Evolutionary conservation across 257 asterid genomes (phyloP), one percentile per base, ranked within the genome.

Genomic region (Solanum pimpinellifolium): DNA sequence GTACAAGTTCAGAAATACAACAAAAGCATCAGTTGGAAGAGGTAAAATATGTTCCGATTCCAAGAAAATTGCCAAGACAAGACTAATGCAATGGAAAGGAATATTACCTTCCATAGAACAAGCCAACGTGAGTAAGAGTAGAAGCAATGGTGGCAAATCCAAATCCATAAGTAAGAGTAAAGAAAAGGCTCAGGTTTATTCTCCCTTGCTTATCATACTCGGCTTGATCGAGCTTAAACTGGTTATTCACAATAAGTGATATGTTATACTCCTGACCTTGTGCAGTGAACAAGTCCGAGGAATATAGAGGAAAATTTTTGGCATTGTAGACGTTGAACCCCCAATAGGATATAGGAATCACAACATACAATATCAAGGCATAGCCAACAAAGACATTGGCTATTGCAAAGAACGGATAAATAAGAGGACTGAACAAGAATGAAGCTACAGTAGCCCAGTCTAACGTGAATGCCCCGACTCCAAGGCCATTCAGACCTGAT

Each of bases 61-160:
- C 33, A 75, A 35, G 9, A 74, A 37, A 74, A 74, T 13, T 74
- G 12, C 52, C 9, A 74, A 39, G 56, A 39, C 56, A 75, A 41
- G 81, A 74, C 49, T 74, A 74, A 37, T 74, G 18, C 31, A 41
- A 15, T 7, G 2, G 68, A 78, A 37, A 47, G 20, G 25, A 12
- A 65, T 59, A 42, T n/a, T 87, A 95, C 98, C 94, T 93, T 90
- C 98, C 98, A 62, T 95, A 90, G 89, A 95, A 95, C 86, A 95
- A 89, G 15, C 87, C 92, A 72, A 95, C 98, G 29, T 95, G 98
- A 18, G 94, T 75, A 5, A 95, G 73, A 0, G 98, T 95, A 68
- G 98, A 81, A 0, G 98, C 98, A 74, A 95, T 93, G 56, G 98
- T 94, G 66, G 98, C 98, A 46, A 95, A 95, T 52, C 98, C 98